Evolutionary conservation across 2,329 filamentous ascomycete species (phyloP).

Genomic region (Myriosclerotinia scirpicola): DNA sequence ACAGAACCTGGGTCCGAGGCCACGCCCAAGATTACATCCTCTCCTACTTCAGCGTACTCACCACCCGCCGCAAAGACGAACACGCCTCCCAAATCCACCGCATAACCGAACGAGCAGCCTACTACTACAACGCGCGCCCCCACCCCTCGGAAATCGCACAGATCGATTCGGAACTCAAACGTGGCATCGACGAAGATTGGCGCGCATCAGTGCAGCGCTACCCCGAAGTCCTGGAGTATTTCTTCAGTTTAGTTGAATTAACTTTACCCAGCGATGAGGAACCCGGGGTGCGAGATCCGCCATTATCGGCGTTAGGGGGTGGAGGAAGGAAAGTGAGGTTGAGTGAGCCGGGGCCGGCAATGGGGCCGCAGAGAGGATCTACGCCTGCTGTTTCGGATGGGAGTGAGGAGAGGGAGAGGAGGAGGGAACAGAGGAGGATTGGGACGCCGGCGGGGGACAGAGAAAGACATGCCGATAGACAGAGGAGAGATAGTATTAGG

Average conservation of each 20-base stretch:
- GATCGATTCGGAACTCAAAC: constrained; percentile 66
- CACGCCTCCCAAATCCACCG: constrained; percentile 57
- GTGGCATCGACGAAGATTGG: constrained; percentile 79
- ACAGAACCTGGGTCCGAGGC: constrained; percentile 61
- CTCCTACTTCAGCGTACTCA: constrained; percentile 62
- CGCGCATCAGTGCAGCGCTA: constrained; percentile 72
- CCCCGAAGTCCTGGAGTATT: constrained; percentile 80
- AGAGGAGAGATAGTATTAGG: constrained; percentile 26
- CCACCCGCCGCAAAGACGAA: constrained; percentile 58
- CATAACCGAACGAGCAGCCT: constrained; percentile 55
- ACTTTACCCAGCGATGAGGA: constrained; percentile 64
- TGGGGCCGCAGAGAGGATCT: constrained; percentile 28
- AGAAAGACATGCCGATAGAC: constrained; percentile 18
- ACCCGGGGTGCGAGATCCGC: constrained; percentile 58
- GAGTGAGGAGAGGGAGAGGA: constrained; percentile 24
- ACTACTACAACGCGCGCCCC: constrained; percentile 58
- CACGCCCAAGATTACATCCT: constrained; percentile 69
- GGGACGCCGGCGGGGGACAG: constrained; percentile 23
- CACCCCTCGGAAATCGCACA: constrained; percentile 62
- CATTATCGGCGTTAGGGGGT: constrained; percentile 47
- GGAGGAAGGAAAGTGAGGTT: constrained; percentile 37
- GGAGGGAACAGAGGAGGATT: constrained; percentile 25
- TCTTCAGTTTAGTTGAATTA: constrained; percentile 68
- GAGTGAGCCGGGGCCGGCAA: constrained; percentile 31
- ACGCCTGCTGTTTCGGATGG: constrained; percentile 26